Evolutionary conservation across 2,329 filamentous ascomycete species (phyloP).

Genomic region (Apiospora phragmitis): DNA sequence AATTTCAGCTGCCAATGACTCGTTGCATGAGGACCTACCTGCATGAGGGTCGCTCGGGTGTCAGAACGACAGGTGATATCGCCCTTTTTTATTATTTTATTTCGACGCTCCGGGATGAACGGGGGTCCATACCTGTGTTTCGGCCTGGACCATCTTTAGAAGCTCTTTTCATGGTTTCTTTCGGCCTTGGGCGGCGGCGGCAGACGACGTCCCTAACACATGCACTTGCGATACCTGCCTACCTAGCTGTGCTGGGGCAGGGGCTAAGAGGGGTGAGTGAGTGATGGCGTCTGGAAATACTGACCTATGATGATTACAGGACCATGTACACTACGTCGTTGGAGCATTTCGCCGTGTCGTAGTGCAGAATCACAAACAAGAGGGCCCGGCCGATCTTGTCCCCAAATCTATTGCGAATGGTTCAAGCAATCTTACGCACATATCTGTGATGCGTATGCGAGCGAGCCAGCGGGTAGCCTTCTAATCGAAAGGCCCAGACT

Average conservation of each 20-base stretch:
- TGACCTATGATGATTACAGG: not conserved
- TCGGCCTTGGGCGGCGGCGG: not conserved
- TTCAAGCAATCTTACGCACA: not conserved
- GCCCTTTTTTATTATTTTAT: not conserved
- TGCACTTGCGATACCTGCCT: not conserved
- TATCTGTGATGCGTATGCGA: not conserved
- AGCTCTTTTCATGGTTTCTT: not conserved
- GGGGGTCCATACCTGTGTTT: conserved; percentile 2
- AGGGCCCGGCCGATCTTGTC: not conserved
- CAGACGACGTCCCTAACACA: not conserved
- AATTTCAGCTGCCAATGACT: conserved; percentile 6
- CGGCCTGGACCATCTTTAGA: not conserved
- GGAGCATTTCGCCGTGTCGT: not conserved
- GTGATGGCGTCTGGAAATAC: not conserved
- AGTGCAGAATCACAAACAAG: not conserved
- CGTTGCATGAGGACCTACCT: not conserved
- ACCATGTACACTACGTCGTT: not conserved
- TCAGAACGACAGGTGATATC: conserved; percentile 6
- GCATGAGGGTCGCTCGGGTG: conserved; percentile 4
- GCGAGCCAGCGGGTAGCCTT: not conserved
- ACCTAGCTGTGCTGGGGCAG: not conserved
- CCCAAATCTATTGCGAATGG: conserved; percentile 5
- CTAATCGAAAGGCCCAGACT: not conserved
- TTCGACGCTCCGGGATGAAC: not conserved
- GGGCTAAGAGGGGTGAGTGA: not conserved